Percentiles rank a stretch among this genome's conserved stretches.
phyloP scores from a whole-genome alignment of 768 basidiomycete genomes.

The Russula virescens region DNA sequence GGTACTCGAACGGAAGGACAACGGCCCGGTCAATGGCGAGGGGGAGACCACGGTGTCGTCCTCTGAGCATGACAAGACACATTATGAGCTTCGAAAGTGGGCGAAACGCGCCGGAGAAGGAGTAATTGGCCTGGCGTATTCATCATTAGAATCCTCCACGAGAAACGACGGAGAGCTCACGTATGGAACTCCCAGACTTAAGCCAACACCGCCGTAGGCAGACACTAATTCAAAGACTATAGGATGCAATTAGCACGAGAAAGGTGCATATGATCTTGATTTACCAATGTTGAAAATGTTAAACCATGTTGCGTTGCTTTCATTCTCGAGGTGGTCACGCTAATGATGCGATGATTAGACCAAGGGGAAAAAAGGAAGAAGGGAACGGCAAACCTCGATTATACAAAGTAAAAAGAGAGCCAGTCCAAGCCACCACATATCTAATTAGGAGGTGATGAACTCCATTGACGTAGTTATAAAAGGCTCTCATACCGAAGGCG shows the following conservation, averaged over 20 bases:
- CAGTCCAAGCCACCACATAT: constrained; percentile 93
- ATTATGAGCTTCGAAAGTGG: constrained; percentile 85
- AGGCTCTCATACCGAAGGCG: constrained; percentile 63
- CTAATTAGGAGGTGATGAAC: constrained; percentile 37
- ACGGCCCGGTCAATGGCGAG: constrained; percentile 87
- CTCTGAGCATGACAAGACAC: constrained; percentile 87
- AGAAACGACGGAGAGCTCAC: constrained; percentile 40
- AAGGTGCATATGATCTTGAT: constrained; percentile 27
- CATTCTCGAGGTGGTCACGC: constrained; percentile 54
- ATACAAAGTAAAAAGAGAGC: constrained; percentile 90
- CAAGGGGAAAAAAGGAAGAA: neutral
- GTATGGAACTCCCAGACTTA: constrained; percentile 80
- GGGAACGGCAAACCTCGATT: constrained; percentile 59
- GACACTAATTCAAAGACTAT: constrained; percentile 84
- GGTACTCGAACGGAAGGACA: constrained; percentile 66
- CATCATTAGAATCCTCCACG: constrained; percentile 16
- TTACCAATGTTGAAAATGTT: constrained; percentile 74
- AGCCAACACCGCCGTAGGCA: constrained; percentile 83
- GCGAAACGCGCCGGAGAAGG: constrained; percentile 70
- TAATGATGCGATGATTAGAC: constrained; percentile 28
- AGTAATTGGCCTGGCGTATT: constrained; percentile 61
- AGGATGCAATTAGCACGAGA: neutral
- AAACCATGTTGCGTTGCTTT: constrained; percentile 60
- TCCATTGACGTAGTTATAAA: neutral
- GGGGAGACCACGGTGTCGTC: constrained; percentile 83